A percentile compares a stretch with the other conserved stretches of the same genome.
Evolutionary conservation across 768 basidiomycete genomes (phyloP).

Genomic region (Collybiopsis confluens): DNA sequence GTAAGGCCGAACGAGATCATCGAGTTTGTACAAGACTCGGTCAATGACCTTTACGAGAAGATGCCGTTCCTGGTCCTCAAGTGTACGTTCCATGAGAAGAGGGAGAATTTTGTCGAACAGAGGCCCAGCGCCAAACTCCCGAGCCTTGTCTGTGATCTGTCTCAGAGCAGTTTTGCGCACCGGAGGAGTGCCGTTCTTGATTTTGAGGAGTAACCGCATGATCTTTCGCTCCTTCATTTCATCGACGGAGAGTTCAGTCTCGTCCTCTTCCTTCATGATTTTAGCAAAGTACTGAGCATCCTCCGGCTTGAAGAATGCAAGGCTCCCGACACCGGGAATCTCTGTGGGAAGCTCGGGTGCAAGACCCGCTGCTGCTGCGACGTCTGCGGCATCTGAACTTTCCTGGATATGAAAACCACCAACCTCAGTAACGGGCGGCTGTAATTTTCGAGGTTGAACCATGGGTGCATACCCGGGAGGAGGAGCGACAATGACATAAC

Average conservation of each 20-base stretch:
- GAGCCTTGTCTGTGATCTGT: slow-evolving; percentile 98
- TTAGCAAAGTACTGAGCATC: slow-evolving; percentile 98
- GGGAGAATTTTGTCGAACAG: slow-evolving; percentile 98
- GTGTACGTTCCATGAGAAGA: slow-evolving; percentile 93
- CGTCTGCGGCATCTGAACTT: slow-evolving; percentile 83
- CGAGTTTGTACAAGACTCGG: slow-evolving; percentile 96
- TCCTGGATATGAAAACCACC: slow-evolving; percentile 98
- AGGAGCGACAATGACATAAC: slow-evolving; percentile 90
- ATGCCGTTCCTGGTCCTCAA: slow-evolving; percentile 98
- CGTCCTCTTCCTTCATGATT: slow-evolving; percentile 93
- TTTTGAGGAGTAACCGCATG: slow-evolving; percentile 95
- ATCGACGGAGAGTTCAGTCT: slow-evolving; percentile 86
- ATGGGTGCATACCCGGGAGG: slow-evolving; percentile 91
- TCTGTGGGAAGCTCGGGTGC: slow-evolving; percentile 94
- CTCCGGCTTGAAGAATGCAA: slow-evolving; percentile 98
- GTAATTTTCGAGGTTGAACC: slow-evolving; percentile 56
- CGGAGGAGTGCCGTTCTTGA: slow-evolving; percentile 99
- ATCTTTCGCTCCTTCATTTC: slow-evolving; percentile 99
- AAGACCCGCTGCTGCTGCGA: slow-evolving; percentile 86
- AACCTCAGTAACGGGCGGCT: slow-evolving; percentile 52
- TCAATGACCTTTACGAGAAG: slow-evolving; percentile 98
- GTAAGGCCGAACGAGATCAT: slow-evolving; percentile 97
- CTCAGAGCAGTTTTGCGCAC: slow-evolving; percentile 96
- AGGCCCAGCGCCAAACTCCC: slow-evolving; percentile 97
- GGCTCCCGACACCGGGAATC: slow-evolving; percentile 94